Percentiles rank a stretch among this genome's conserved stretches.
These are phyloP conservation scores for Phylloporus gajari DNA, from an alignment of 1,284 basidiomycete genomes.

Conservation along the genomic window DNA sequence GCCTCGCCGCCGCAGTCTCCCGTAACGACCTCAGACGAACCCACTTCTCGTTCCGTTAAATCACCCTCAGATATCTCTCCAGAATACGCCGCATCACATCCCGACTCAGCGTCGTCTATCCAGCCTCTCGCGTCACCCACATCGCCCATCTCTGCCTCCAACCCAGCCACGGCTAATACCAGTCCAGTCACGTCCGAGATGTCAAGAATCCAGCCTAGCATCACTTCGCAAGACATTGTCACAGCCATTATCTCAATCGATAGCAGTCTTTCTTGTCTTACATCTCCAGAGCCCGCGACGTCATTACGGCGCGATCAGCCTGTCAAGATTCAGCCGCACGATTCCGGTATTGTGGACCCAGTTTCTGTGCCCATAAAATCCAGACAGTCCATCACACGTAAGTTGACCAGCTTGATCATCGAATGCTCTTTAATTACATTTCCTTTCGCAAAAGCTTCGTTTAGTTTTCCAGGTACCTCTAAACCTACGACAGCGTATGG, in stretches of 20 bases:
- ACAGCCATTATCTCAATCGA: conserved; percentile 26
- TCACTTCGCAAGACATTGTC: conserved; percentile 22
- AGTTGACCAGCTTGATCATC: conserved; percentile 3
- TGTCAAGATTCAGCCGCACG: conserved; percentile 13
- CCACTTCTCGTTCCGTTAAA: conserved; percentile 16
- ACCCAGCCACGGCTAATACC: conserved; percentile 14
- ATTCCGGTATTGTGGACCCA: conserved; percentile 25
- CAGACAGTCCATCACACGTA: conserved; percentile 39
- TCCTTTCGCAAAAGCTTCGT: conserved; percentile 31
- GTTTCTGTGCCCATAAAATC: conserved; percentile 13
- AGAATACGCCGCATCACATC: conserved; percentile 13
- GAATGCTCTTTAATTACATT: conserved; percentile 17
- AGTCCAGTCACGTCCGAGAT: conserved; percentile 27
- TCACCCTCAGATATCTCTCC: conserved; percentile 16
- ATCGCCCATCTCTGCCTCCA: conserved; percentile 16
- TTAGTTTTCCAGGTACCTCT: conserved; percentile 33
- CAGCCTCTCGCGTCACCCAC: conserved; percentile 35
- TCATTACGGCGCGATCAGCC: conserved; percentile 16
- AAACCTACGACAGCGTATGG: conserved; percentile 19
- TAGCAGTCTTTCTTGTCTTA: conserved; percentile 37
- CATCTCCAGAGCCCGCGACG: conserved; percentile 20
- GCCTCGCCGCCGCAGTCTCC: conserved; percentile 36
- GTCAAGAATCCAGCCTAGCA: conserved; percentile 34
- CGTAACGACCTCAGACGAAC: conserved; percentile 33
- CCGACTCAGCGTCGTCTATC: no score